phyloP scores from a whole-genome alignment of 1,284 basidiomycete genomes.

The Microbotryum silenes-acaulis region DNA sequence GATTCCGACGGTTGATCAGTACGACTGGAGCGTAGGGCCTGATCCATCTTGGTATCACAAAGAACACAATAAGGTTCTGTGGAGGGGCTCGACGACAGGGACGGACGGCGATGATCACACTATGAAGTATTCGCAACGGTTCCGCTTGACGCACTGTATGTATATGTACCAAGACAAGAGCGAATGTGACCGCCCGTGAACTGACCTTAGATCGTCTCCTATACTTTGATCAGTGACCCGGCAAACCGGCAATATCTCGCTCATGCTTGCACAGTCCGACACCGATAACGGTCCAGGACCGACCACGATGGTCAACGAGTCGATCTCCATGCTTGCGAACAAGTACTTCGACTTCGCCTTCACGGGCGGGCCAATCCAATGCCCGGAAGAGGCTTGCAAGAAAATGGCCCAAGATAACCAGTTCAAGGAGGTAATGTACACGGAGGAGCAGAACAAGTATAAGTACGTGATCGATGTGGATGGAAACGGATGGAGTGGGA shows the following conservation, averaged over 20 bases:
- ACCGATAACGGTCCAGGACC: background rate
- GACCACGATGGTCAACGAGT: conserved; percentile 1
- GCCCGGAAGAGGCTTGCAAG: conserved; percentile 17
- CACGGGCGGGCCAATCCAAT: conserved; percentile 18
- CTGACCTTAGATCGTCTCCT: no score
- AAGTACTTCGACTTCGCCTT: conserved; percentile 27
- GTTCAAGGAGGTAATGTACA: conserved; percentile 8
- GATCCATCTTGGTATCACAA: conserved; percentile 42
- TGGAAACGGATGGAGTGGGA: conserved; percentile 32
- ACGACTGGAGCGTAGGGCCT: conserved; percentile 22
- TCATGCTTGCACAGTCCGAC: conserved; percentile 9
- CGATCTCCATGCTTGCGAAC: background rate
- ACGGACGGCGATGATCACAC: background rate
- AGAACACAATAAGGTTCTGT: conserved; percentile 39
- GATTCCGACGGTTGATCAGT: conserved; percentile 31
- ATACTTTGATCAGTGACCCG: no score
- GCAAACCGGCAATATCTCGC: no score
- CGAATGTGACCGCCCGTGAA: no score
- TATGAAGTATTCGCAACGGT: conserved; percentile 7
- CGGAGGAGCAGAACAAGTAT: conserved; percentile 28
- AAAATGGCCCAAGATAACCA: conserved; percentile 6
- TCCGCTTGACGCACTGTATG: conserved; percentile 21
- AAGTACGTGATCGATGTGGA: conserved; percentile 38
- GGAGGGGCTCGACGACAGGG: conserved; percentile 44
- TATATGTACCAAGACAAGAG: background rate